Base-by-base conservation (phyloP, 306 rosid genomes). In the Geum urbanum region DNA sequence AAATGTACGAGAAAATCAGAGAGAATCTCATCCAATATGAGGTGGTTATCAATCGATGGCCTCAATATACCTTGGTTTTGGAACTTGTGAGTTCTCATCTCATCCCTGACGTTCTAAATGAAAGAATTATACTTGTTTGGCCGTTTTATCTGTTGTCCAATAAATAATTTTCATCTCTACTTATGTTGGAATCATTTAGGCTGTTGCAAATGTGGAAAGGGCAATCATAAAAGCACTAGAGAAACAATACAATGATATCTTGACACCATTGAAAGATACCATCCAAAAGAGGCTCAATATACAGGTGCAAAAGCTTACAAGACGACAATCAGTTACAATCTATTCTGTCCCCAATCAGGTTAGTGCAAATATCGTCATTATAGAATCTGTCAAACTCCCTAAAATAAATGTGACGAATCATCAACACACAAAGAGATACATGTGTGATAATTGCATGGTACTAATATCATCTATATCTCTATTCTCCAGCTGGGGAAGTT, bases 291-390 rank as follows among this genome's bases (percentile, higher is more conserved):
- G 91, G 78, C 87, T 94, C 73, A 92, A 90, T 78, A 80, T 88
- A 89, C 98, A 94, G 77, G 97, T 94, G 63, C 98, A 94, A 82
- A 94, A 90, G 85, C 86, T 94, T 66, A 95, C 98, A 84, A 90
- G 98, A 84, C 85, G 98, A 75, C 98, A 94, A 77, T 85, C 98
- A 71, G 44, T 78, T 78, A 24, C 87, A 32, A 88, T 80, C 47
- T 90, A 83, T 62, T 55, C 79, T 51, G 88, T 87, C 75, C 98
- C 98, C 71, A 83, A 80, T 81, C 98, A 94, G 75, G 98, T 88
- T 74, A 81, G 87, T 77, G 43, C 70, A 51, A 66, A 13, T 70
- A 50, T 66, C 32, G 2, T 27, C 32, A 27, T 27, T 27, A 1
- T 46, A 16, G 39, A 56, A 35, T 35, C 43, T 15, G 55, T 14